Evolutionary conservation across 495 filamentous ascomycete species (phyloP).

Genomic region (Penicillium waksmanii): DNA sequence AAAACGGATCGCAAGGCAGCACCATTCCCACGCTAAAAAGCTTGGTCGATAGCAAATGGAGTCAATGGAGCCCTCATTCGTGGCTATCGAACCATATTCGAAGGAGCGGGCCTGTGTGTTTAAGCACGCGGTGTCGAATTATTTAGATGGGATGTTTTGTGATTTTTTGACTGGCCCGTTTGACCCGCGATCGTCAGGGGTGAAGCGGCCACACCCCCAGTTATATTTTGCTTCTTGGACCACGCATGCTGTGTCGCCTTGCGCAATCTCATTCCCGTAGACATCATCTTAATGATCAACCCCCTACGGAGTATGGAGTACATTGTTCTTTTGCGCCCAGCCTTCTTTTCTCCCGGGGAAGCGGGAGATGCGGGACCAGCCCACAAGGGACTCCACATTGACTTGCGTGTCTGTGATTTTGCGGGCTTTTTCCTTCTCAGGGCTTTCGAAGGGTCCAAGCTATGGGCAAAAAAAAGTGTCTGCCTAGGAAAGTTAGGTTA

Average conservation of each 20-base stretch:
- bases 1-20: slow-evolving; percentile 2
- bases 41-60: slow-evolving; percentile 3
- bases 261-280: background rate
- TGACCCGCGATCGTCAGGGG: slow-evolving; percentile 3
- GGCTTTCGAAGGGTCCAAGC: background rate
- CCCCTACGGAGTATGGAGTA: background rate
- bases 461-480: background rate
- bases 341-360: background rate
- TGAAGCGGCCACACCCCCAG: background rate
- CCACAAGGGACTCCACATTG: background rate
- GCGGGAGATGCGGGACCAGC: slow-evolving; percentile 4
- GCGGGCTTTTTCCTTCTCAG: background rate
- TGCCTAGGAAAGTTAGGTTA: background rate
- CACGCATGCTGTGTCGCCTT: background rate
- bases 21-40: slow-evolving; percentile 3
- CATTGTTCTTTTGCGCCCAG: background rate
- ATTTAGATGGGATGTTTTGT: background rate
- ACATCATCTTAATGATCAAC: background rate
- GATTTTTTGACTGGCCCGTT: background rate
- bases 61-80: background rate
- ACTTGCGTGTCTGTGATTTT: background rate
- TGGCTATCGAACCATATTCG: slow-evolving; percentile 2
- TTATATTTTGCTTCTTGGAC: background rate
- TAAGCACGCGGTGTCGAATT: background rate
- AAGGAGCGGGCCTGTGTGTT: background rate